phyloP scores from a whole-genome alignment of 192 early-diverging fungal species.

The Coemansia sp. region DNA sequence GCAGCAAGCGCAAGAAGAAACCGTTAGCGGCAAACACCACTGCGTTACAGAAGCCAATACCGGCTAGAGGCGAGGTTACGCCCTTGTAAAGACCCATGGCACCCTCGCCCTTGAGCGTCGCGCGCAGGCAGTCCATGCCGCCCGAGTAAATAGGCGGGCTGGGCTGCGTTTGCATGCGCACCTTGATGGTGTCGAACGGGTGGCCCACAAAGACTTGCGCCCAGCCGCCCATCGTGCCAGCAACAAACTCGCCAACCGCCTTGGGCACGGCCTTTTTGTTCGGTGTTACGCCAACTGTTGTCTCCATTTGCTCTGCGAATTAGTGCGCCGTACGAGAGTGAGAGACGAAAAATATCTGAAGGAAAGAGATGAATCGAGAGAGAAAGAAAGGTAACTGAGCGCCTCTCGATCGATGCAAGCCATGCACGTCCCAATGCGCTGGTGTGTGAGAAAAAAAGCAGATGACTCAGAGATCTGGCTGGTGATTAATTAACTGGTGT shows the following conservation, averaged over 20 bases:
- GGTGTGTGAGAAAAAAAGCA: not conserved
- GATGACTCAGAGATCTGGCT: conserved; percentile 11
- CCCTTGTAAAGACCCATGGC: conserved; percentile 81
- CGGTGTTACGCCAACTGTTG: conserved; percentile 29
- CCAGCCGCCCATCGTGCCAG: conserved; percentile 64
- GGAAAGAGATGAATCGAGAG: not conserved
- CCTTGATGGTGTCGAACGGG: conserved; percentile 88
- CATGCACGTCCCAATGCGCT: not conserved
- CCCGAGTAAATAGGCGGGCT: conserved; percentile 64
- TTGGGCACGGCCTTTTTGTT: conserved; percentile 40
- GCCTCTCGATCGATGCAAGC: conserved; percentile 7
- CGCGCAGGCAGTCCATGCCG: conserved; percentile 80
- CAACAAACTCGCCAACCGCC: conserved; percentile 47
- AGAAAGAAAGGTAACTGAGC: not conserved
- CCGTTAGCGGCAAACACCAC: conserved; percentile 83
- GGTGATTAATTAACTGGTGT: not conserved
- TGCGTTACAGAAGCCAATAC: conserved; percentile 84
- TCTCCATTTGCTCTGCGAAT: conserved; percentile 29
- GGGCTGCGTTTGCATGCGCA: conserved; percentile 71
- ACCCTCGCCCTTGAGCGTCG: conserved; percentile 80
- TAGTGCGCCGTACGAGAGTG: not conserved
- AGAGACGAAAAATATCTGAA: conserved; percentile 3
- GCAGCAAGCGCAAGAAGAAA: conserved; percentile 62
- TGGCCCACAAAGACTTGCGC: conserved; percentile 73
- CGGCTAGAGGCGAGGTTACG: conserved; percentile 78